A percentile compares a stretch with the other conserved stretches of the same genome.
phyloP scores from a whole-genome alignment of 306 rosid genomes.

The Acacia acuminata region DNA sequence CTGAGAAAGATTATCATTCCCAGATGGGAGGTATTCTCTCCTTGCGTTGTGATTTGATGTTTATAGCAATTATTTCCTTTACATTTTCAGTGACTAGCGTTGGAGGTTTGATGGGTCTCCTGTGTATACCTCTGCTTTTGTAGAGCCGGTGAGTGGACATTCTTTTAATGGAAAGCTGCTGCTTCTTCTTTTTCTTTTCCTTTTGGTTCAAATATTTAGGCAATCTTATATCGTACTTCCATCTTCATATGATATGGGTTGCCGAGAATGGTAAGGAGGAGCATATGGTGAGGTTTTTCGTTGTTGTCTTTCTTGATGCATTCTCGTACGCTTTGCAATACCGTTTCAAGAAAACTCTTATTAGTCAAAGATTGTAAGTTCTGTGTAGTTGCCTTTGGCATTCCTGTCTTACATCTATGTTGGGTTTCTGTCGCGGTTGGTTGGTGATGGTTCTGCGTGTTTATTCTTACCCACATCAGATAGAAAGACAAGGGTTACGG shows the following conservation, averaged over 20 bases:
- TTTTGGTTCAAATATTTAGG: neutral
- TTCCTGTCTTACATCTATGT: neutral
- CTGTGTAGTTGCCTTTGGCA: neutral
- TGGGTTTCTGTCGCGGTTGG: neutral
- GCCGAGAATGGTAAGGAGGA: neutral
- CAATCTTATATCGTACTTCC: conserved; percentile 13
- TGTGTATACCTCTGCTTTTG: conserved; percentile 23
- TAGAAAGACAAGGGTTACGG: neutral
- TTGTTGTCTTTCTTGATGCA: neutral
- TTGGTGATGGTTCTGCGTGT: neutral
- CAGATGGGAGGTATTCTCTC: conserved; percentile 31
- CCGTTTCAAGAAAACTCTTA: neutral
- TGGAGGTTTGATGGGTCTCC: conserved; percentile 25
- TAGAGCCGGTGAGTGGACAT: conserved; percentile 26
- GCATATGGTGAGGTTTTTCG: neutral
- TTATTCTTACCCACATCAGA: neutral
- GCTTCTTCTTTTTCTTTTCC: neutral
- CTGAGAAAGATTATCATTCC: conserved; percentile 37
- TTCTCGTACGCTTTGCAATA: neutral
- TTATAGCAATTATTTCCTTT: conserved; percentile 17
- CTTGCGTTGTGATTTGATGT: conserved; percentile 31
- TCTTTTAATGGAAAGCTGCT: conserved; percentile 4
- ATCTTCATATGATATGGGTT: neutral
- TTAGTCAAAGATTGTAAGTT: neutral
- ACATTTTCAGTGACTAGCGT: neutral